These are phyloP conservation scores for Canariomyces notabilis DNA, from an alignment of 2,329 filamentous ascomycete genomes.

Conservation along the genomic window DNA sequence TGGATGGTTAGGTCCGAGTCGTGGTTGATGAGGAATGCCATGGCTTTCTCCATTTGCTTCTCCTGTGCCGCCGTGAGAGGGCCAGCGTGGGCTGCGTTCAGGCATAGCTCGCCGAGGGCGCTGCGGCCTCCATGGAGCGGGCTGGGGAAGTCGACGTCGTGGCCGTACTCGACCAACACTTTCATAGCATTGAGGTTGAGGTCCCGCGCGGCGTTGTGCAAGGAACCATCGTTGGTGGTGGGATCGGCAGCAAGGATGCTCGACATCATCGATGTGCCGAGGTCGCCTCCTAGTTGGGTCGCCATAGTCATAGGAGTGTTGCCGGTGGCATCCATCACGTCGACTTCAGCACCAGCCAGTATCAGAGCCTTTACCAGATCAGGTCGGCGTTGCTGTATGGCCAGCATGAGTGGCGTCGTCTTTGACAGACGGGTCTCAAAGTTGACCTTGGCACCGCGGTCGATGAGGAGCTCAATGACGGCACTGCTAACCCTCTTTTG, in stretches of 20 bases:
- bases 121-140: constrained; percentile 57
- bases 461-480: constrained; percentile 54
- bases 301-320: constrained; percentile 58
- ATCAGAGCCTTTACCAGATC: constrained; percentile 55
- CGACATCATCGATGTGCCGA: constrained; percentile 50
- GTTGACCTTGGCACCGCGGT: constrained; percentile 52
- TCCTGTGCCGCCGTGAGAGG: constrained; percentile 43
- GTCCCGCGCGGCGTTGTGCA: constrained; percentile 59
- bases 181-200: constrained; percentile 53
- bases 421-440: constrained; percentile 48
- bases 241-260: constrained; percentile 52
- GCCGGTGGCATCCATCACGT: constrained; percentile 51
- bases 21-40: constrained; percentile 51
- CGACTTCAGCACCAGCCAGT: constrained; percentile 54
- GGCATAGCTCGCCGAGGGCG: constrained; percentile 59
- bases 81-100: constrained; percentile 46
- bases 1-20: constrained; percentile 53
- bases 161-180: constrained; percentile 53
- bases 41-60: constrained; percentile 52
- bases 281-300: constrained; percentile 48
- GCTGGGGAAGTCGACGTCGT: constrained; percentile 62
- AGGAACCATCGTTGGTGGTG: constrained; percentile 57
- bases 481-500: constrained; percentile 57
- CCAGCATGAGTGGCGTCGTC: constrained; percentile 55
- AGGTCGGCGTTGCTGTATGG: constrained; percentile 50